Percentiles rank a stretch among this genome's conserved stretches.
Evolutionary conservation across 2,329 filamentous ascomycete genomes (phyloP).

Genomic region (Gaeumannomyces sp.): DNA sequence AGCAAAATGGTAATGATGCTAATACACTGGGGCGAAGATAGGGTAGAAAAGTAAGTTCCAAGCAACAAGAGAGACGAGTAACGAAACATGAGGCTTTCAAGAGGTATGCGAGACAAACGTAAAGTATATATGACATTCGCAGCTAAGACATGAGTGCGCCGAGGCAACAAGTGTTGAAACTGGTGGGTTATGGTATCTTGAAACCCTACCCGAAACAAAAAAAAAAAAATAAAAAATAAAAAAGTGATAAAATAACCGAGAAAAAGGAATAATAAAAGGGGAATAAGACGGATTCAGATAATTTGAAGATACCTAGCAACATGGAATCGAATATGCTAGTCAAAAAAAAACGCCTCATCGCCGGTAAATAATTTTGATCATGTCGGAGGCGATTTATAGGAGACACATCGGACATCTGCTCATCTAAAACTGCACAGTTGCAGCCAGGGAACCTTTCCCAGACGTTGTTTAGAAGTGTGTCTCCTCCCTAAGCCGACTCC

Average conservation of each 20-base stretch:
- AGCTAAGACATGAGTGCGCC: not conserved
- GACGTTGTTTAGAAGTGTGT: constrained; percentile 35
- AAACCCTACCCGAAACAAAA: not conserved
- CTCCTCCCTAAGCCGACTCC: constrained; percentile 49
- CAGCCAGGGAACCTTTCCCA: not conserved
- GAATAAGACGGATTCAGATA: not conserved
- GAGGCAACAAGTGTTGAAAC: not conserved
- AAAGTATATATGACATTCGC: not conserved
- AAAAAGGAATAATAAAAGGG: too few relatives aligned
- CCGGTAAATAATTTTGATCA: not conserved
- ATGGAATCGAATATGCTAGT: not conserved
- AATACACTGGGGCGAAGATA: not conserved
- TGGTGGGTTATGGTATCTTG: too few relatives aligned
- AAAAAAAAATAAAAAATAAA: too few relatives aligned
- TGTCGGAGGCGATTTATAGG: not conserved
- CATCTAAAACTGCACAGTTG: not conserved
- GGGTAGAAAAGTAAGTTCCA: not conserved
- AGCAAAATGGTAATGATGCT: not conserved
- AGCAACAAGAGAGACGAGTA: constrained; percentile 1
- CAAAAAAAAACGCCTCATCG: not conserved
- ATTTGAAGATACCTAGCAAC: not conserved
- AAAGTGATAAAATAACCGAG: too few relatives aligned
- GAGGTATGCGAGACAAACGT: not conserved
- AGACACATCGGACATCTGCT: not conserved
- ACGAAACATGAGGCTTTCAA: not conserved